Base-by-base conservation (phyloP, 352 stramenopile genomes). In the Blastocystis sp. region DNA sequence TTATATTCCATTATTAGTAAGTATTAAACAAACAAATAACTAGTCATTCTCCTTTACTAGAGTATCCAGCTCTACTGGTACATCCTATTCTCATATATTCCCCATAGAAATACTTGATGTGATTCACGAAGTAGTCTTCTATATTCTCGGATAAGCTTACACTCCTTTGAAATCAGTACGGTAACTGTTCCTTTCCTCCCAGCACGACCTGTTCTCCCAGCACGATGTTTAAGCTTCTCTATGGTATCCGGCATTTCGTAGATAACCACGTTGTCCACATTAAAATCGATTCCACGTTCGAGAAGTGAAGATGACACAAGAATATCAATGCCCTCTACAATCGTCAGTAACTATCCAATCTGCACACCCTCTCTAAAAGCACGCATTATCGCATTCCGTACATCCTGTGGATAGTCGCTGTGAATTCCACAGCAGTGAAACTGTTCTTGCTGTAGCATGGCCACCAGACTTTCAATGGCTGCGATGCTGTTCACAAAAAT, bases 401-500 rank as follows among this genome's bases (percentile, higher is more conserved):
- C 16, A 13, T n/a, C 16, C 20, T 81, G 70, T 11, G 70, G 70
- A 37, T 81, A 81, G 30, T 81, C 43, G 34, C 70, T 81, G 70
- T 81, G 70, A 41, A 81, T 81, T 18, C 70, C 70, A 62, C 70
- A 81, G 47, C 41, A 54, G 43, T 81, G 70, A 63, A 81, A 81
- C 70, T 81, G 70, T 24, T 81, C 70, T 62, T 64, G 70, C 1
- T 53, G 70, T 1, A 81, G 47, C 34, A 50, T 63, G 11, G 54
- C 1, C 6, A 81, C 70, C n/a, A 81, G 70, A 64, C n/a, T 47
- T 37, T 81, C 70, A 18, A 81, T 81, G 7, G 70, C 70, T 37
- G n/a, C 70, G 34, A 81, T 81, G 47, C 70, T 81, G 45, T 81
- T 81, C 20, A 81, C 70, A 37, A 81, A 81, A 7, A 81, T 63